Evolutionary conservation across 768 basidiomycete species (phyloP).

Genomic region (Fibroporia radiculosa): DNA sequence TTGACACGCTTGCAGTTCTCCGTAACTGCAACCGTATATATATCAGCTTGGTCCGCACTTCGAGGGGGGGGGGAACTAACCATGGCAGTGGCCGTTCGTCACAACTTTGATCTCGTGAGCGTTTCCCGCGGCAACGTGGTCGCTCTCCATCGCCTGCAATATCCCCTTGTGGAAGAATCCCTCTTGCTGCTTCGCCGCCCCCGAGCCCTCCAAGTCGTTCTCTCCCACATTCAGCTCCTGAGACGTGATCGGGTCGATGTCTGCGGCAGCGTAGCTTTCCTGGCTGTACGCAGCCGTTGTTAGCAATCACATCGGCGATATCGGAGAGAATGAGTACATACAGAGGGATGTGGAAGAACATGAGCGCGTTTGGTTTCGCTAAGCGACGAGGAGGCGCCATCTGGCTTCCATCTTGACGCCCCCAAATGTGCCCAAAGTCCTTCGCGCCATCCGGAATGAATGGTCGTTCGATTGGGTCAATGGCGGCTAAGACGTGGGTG

Average conservation of each 20-base stretch:
- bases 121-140: constrained; percentile 40
- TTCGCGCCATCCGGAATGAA: constrained; percentile 70
- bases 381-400: constrained; percentile 48
- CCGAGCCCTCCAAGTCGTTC: constrained; percentile 47
- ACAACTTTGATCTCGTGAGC: constrained; percentile 78
- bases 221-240: constrained; percentile 63
- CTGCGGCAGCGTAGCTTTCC: constrained; percentile 68
- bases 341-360: constrained; percentile 98
- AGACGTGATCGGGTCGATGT: constrained; percentile 53
- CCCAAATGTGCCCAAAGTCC: constrained; percentile 64
- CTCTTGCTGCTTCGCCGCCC: constrained; percentile 61
- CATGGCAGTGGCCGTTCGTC: constrained; percentile 86
- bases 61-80: constrained; percentile 31
- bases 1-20: constrained; percentile 82
- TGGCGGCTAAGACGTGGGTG: constrained; percentile 32
- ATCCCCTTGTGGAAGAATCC: constrained; percentile 84
- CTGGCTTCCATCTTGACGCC: constrained; percentile 47
- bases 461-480: constrained; percentile 72
- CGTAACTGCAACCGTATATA: constrained; percentile 43
- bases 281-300: constrained; percentile 42
- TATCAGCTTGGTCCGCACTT: constrained; percentile 7
- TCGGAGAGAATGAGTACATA: constrained; percentile 27
- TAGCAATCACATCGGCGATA: no score
- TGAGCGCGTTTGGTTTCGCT: constrained; percentile 91
- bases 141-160: constrained; percentile 63